Evolutionary conservation across 2,329 filamentous ascomycete species (phyloP).

Genomic region (Epichloe amarillans): DNA sequence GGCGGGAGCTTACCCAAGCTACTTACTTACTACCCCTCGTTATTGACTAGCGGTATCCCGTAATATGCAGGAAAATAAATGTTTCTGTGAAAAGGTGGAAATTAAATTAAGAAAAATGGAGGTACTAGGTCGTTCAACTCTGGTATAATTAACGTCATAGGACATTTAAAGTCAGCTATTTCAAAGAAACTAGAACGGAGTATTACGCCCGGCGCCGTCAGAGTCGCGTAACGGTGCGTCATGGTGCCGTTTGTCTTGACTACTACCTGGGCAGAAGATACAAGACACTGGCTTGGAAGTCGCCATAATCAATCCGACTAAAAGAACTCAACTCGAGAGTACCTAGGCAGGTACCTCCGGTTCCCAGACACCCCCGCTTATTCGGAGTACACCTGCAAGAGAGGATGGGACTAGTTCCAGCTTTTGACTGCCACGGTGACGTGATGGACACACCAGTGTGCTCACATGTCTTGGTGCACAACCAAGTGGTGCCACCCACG

Average conservation of each 20-base stretch:
- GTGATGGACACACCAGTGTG: constrained; percentile 7
- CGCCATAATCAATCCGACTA: background rate
- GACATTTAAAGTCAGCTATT: too few species aligned
- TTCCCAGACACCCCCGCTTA: background rate
- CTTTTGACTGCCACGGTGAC: constrained; percentile 4
- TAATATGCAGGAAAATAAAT: too few species aligned
- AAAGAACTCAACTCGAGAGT: background rate
- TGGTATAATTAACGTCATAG: too few species aligned
- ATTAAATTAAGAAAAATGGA: background rate
- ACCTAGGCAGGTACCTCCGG: background rate
- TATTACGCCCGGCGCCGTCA: background rate
- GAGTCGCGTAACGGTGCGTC: background rate
- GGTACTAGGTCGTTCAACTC: too few species aligned
- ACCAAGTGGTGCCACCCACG: background rate
- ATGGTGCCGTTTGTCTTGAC: background rate
- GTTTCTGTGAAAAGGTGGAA: too few species aligned
- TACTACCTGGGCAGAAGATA: background rate
- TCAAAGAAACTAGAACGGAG: too few species aligned
- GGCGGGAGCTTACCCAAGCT: constrained; percentile 8
- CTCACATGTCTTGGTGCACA: background rate
- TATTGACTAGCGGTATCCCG: background rate
- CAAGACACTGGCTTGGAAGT: background rate
- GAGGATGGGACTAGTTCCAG: background rate
- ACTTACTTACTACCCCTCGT: background rate
- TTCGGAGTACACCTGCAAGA: background rate